Base-by-base conservation (phyloP, 2,329 filamentous ascomycete species). In the Escovopsis weberi region DNA sequence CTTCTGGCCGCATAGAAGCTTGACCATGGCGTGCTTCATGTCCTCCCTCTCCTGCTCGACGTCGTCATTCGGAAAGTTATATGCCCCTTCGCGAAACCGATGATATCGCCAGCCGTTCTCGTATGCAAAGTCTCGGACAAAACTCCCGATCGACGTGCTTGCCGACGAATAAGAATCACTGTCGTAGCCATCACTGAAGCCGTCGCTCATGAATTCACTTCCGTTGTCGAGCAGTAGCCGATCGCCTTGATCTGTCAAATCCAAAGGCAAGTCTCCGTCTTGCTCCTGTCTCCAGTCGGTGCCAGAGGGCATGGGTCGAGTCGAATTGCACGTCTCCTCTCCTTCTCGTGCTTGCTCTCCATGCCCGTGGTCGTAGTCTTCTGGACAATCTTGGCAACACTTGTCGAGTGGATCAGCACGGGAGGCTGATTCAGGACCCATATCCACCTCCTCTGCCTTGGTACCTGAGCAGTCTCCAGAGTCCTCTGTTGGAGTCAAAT, bases 61-160 rank as follows among this genome's bases (percentile, higher is more conserved):
- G 39, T 76, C 74, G 46, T 78, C 75, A 43, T 77, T 78, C 26
- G 75, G 74, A 40, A 77, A 74, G 43, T 69, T 69, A 50, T 78
- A 78, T 10, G 55, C 52, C 6, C 71, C 72, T 44, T 72, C 69
- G 15, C 70, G 62, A 51, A 71, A 74, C 36, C 63, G 63, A 50
- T 76, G 74, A 45, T 78, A 78, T 26, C 74, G 64, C 23, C 73
- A 64, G n/a, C 74, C 74, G 51, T 78, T 75, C 50, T 76, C 72
- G 44, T 62, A 66, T 39, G 64, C 60, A 48, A 72, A 77, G 46
- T 76, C 66, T 37, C 67, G 59, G 23, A 73, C 59, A 33, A 58
- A 60, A 3, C 62, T 65, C 37, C 56, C 54, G 9, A 62, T 52
- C 9, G 62, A 64, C 10, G 62, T 64, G 41, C 59, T 64, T 30